Percentiles rank a stretch among this genome's conserved stretches.
These are phyloP conservation scores for Boletales sp. DNA, from an alignment of 768 basidiomycete genomes.

Conservation along the genomic window DNA sequence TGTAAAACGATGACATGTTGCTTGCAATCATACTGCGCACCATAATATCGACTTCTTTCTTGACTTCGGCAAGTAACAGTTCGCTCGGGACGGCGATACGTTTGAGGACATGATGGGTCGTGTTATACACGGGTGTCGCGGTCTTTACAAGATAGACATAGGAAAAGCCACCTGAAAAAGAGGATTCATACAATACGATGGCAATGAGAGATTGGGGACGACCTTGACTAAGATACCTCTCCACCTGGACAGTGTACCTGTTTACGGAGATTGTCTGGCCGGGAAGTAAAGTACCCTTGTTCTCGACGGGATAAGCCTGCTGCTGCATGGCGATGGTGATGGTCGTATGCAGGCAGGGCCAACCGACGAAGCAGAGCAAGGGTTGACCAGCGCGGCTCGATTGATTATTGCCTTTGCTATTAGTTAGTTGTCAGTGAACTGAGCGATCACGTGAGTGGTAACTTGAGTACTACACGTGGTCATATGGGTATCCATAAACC, in stretches of 20 bases:
- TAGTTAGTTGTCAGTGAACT: neutral
- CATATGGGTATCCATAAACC: neutral
- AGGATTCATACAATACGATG: slow-evolving; percentile 9
- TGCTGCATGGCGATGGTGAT: slow-evolving; percentile 31
- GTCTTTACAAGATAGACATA: slow-evolving; percentile 96
- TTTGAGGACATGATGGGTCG: slow-evolving; percentile 95
- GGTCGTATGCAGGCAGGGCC: slow-evolving; percentile 1
- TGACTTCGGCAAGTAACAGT: slow-evolving; percentile 85
- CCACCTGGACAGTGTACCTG: slow-evolving; percentile 86
- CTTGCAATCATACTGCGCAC: slow-evolving; percentile 42
- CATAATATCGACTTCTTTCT: slow-evolving; percentile 99
- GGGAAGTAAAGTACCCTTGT: slow-evolving; percentile 68
- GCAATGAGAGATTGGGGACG: slow-evolving; percentile 13
- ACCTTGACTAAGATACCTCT: slow-evolving; percentile 96
- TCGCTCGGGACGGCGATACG: slow-evolving; percentile 92
- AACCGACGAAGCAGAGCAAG: slow-evolving; percentile 4
- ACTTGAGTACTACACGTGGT: slow-evolving; percentile 3
- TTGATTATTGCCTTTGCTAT: neutral
- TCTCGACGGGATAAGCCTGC: slow-evolving; percentile 39
- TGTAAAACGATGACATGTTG: slow-evolving; percentile 24
- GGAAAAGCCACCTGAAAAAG: slow-evolving; percentile 83
- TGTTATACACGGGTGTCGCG: slow-evolving; percentile 80
- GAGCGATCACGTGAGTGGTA: slow-evolving; percentile 14
- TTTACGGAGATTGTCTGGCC: slow-evolving; percentile 91
- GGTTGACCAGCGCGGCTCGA: slow-evolving; percentile 4